phyloP scores from a whole-genome alignment of 805 yeast genomes.

The Metschnikowia cerradonensis region DNA sequence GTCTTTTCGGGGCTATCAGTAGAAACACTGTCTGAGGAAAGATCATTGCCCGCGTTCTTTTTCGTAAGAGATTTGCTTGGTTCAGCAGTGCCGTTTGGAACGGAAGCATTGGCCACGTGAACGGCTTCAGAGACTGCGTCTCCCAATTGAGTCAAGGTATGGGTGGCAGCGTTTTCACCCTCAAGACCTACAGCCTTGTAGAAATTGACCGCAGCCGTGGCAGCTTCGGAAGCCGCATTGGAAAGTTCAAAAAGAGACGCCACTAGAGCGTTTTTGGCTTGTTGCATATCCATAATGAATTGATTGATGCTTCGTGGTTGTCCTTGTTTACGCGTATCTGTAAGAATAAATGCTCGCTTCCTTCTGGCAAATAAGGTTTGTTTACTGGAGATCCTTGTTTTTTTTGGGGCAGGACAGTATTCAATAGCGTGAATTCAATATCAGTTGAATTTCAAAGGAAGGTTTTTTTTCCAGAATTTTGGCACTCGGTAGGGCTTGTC shows the following conservation, averaged over 20 bases:
- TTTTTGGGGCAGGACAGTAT: background rate
- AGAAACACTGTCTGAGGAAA: background rate
- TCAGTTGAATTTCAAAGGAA: background rate
- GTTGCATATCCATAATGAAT: conserved; percentile 11
- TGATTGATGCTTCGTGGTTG: background rate
- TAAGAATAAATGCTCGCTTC: background rate
- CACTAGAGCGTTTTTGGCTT: conserved; percentile 44
- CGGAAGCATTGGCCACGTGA: conserved; percentile 36
- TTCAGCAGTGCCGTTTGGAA: conserved; percentile 17
- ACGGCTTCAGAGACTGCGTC: conserved; percentile 25
- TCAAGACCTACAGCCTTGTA: conserved; percentile 55
- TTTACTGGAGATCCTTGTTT: background rate
- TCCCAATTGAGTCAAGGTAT: conserved; percentile 33
- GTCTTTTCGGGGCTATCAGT: conserved; percentile 8
- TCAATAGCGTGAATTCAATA: background rate
- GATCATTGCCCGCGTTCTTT: conserved; percentile 4
- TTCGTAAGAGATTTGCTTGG: conserved; percentile 1
- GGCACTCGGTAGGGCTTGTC: background rate
- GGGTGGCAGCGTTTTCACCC: conserved; percentile 36
- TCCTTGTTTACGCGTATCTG: conserved; percentile 3
- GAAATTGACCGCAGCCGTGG: conserved; percentile 73
- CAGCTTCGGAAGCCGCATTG: conserved; percentile 82
- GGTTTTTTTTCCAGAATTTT: background rate
- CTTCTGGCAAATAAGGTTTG: background rate
- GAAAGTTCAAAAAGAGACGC: conserved; percentile 78